Percentiles rank a stretch among this genome's conserved stretches.
phyloP scores from a whole-genome alignment of 2,329 filamentous ascomycete genomes.

The Cordyceps tenuipes region DNA sequence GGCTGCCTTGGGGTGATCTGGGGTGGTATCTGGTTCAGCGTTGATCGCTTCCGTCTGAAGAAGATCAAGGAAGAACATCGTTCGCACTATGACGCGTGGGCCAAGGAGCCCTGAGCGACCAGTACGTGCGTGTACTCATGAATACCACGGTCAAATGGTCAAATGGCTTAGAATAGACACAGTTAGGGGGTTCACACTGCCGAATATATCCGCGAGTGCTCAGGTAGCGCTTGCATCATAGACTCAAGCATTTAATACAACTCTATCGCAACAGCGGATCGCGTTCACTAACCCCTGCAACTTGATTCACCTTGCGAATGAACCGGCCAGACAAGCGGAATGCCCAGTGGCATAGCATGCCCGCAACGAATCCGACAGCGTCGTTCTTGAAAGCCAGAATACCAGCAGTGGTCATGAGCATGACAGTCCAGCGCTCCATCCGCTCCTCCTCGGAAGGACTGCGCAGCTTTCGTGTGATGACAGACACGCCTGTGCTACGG shows the following conservation, averaged over 20 bases:
- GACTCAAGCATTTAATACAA: constrained; percentile 1
- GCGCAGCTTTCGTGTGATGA: constrained; percentile 35
- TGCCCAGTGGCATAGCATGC: constrained; percentile 68
- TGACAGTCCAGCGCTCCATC: constrained; percentile 73
- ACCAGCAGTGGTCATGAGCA: constrained; percentile 78
- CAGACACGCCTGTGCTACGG: constrained; percentile 25
- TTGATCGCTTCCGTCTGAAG: constrained; percentile 24
- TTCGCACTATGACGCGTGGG: constrained; percentile 17
- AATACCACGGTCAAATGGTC: background rate
- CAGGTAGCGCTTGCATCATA: background rate
- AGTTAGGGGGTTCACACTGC: background rate
- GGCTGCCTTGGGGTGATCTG: constrained; percentile 21
- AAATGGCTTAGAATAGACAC: background rate
- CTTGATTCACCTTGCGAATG: constrained; percentile 26
- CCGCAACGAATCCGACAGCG: constrained; percentile 75
- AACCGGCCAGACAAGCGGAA: constrained; percentile 44
- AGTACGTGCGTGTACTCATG: background rate
- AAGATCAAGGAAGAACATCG: constrained; percentile 24
- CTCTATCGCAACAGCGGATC: constrained; percentile 22
- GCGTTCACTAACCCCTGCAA: constrained; percentile 20
- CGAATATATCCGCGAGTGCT: background rate
- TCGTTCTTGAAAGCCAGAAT: constrained; percentile 85
- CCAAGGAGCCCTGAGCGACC: constrained; percentile 6
- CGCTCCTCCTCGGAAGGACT: constrained; percentile 59
- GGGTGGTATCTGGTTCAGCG: constrained; percentile 21